A percentile compares a stretch with the other conserved stretches of the same genome.
These are phyloP conservation scores for Leccinum variicolor DNA, from an alignment of 768 basidiomycete species.

Conservation along the genomic window DNA sequence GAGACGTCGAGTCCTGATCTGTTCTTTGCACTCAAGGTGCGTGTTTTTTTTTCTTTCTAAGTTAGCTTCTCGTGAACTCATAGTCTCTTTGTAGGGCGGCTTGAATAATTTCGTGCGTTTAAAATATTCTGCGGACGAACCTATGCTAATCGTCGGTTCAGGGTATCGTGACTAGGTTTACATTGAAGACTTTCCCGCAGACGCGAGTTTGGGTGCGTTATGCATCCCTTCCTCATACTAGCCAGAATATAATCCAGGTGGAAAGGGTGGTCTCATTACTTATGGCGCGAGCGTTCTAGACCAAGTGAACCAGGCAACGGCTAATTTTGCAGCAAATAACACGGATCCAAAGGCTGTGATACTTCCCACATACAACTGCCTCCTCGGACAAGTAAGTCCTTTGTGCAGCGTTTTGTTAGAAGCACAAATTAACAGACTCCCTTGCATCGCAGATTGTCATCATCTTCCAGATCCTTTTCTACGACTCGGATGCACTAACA, in stretches of 20 bases:
- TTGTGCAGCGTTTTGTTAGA: no score
- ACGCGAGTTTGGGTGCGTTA: conserved; percentile 52
- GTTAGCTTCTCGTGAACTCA: not conserved
- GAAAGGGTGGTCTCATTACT: conserved; percentile 49
- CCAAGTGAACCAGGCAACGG: conserved; percentile 16
- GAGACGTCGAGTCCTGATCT: conserved; percentile 34
- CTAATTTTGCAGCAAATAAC: conserved; percentile 17
- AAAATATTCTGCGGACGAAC: not conserved
- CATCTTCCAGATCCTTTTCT: conserved; percentile 43
- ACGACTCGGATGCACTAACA: conserved; percentile 45
- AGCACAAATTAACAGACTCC: not conserved
- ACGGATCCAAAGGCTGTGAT: conserved; percentile 30
- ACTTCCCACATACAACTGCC: conserved; percentile 41
- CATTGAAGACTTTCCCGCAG: conserved; percentile 52
- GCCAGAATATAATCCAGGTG: not conserved
- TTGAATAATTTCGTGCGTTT: conserved; percentile 54
- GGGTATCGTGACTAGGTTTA: conserved; percentile 62
- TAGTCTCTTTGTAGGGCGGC: conserved; percentile 43
- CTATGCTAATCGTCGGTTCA: conserved; percentile 6
- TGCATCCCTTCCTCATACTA: conserved; percentile 3
- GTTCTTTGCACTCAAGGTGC: conserved; percentile 44
- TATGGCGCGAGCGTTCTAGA: conserved; percentile 14
- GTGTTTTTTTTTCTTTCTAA: not conserved
- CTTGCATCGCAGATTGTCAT: not conserved
- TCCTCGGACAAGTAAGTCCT: not conserved